Base-by-base conservation (phyloP, 148 eudicot genomes). In the Cornus kousa region DNA sequence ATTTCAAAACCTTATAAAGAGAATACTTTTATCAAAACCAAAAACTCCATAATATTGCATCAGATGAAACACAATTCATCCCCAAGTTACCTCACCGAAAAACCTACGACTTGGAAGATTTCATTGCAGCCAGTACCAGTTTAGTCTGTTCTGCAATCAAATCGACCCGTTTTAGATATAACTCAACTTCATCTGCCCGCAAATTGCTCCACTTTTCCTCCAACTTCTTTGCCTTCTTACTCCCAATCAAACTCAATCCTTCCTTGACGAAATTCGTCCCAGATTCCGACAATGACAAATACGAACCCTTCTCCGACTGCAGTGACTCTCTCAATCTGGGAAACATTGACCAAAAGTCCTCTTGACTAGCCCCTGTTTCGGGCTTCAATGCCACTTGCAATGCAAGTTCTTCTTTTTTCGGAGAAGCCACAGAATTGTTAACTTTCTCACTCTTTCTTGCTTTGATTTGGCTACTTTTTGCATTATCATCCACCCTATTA, bases 161-260 rank as follows among this genome's bases (percentile, higher is more conserved):
- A 7, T 70, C 81, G 13, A 80, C 11, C 80, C 77, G 77, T 23
- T 50, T 50, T 3, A 79, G 12, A 32, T 4, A 73, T 24, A 86
- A 22, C 5, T 81, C 84, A 12, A 31, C 55, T 68, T 86, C 88
- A 4, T 72, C 83, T 10, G 67, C 9, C 23, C 32, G 40, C 55
- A 83, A 78, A 17, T 79, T 46, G 85, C 80, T 86, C 86, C 90
- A 89, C 78, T 86, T 82, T 14, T 67, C 82, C 31, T 91, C 84
- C 82, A 88, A 71, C 68, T 83, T 89, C 79, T 80, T 79, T 9
- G 85, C 65, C 72, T 82, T 68, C 9, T 33, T 78, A n/a, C 46
- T 72, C 24, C 85, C 90, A 75, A 86, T 46, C 83, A 69, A 23
- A 39, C 73, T 73, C 72, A 81, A 43, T 37, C 11, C 48, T 33